phyloP scores from a whole-genome alignment of 192 early-diverging fungal species.

The Backusella australiensis region DNA sequence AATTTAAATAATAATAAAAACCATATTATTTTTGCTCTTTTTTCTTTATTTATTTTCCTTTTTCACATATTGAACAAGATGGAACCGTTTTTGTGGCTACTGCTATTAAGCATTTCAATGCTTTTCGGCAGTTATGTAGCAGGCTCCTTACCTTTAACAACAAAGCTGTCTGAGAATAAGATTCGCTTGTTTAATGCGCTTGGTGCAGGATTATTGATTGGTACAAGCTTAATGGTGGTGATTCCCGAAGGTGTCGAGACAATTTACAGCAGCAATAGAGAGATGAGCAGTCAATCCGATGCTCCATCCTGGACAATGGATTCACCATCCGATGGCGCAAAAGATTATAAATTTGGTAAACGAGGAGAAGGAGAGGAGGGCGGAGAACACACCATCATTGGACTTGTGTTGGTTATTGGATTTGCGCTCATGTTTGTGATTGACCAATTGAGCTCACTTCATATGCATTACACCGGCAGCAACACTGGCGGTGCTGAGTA shows the following conservation, averaged over 20 bases:
- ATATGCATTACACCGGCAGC: conserved; percentile 18
- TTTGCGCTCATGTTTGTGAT: conserved; percentile 91
- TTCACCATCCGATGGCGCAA: neutral
- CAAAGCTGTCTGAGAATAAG: conserved; percentile 71
- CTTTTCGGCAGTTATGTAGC: conserved; percentile 83
- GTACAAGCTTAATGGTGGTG: conserved; percentile 89
- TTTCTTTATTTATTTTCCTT: conserved; percentile 1
- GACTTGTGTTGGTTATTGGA: conserved; percentile 75
- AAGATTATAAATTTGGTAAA: neutral
- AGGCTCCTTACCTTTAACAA: conserved; percentile 81
- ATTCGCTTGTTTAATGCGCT: conserved; percentile 77
- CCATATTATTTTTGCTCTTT: neutral
- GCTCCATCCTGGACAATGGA: neutral
- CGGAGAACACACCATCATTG: conserved; percentile 63
- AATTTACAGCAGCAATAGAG: conserved; percentile 46
- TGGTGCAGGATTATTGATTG: conserved; percentile 89
- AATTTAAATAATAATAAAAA: neutral
- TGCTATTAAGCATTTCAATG: conserved; percentile 73
- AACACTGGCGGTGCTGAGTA: neutral
- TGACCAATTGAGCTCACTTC: conserved; percentile 61
- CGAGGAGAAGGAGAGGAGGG: conserved; percentile 5
- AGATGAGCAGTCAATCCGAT: neutral
- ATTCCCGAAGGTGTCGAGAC: conserved; percentile 96
- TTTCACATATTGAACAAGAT: conserved; percentile 24
- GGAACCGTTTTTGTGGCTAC: conserved; percentile 58